These are phyloP conservation scores for Malus hybrid DNA, from an alignment of 331 rosid species.

Conservation along the genomic window DNA sequence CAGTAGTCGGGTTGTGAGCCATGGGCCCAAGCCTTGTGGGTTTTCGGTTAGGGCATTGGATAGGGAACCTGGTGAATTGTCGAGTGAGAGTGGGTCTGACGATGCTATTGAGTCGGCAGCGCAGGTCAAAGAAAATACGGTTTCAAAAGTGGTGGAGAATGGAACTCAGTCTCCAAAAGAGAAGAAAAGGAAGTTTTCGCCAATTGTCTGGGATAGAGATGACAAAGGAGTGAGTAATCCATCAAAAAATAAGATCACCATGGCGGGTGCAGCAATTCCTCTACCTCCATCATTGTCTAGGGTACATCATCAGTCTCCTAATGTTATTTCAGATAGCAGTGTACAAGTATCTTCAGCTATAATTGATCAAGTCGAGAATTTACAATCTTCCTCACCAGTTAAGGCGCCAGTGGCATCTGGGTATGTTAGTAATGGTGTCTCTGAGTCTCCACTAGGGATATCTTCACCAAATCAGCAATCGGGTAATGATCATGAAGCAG, in stretches of 20 bases:
- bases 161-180: slow-evolving; percentile 32
- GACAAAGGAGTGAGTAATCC: slow-evolving; percentile 40
- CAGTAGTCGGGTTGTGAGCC: slow-evolving; percentile 23
- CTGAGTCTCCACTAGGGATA: slow-evolving; percentile 24
- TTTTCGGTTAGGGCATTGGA: slow-evolving; percentile 44
- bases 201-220: slow-evolving; percentile 88
- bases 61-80: slow-evolving; percentile 91
- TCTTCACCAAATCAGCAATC: slow-evolving; percentile 28
- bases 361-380: slow-evolving; percentile 18
- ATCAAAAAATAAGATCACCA: slow-evolving; percentile 34
- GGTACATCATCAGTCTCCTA: slow-evolving; percentile 34
- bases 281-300: slow-evolving; percentile 49
- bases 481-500: slow-evolving; percentile 38
- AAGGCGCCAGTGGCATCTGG: slow-evolving; percentile 20
- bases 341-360: slow-evolving; percentile 32
- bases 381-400: slow-evolving; percentile 16
- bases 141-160: slow-evolving; percentile 31
- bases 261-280: slow-evolving; percentile 28
- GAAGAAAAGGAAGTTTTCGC: slow-evolving; percentile 82
- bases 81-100: slow-evolving; percentile 95
- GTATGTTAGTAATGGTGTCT: slow-evolving; percentile 8
- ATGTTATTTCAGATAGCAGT: slow-evolving; percentile 27
- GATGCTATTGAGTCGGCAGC: slow-evolving; percentile 65
- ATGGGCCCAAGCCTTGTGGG: slow-evolving; percentile 52
- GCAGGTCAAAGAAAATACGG: slow-evolving; percentile 31